Conservation (phyloP, 441 rosid species). For the Croton setiger region DNA sequence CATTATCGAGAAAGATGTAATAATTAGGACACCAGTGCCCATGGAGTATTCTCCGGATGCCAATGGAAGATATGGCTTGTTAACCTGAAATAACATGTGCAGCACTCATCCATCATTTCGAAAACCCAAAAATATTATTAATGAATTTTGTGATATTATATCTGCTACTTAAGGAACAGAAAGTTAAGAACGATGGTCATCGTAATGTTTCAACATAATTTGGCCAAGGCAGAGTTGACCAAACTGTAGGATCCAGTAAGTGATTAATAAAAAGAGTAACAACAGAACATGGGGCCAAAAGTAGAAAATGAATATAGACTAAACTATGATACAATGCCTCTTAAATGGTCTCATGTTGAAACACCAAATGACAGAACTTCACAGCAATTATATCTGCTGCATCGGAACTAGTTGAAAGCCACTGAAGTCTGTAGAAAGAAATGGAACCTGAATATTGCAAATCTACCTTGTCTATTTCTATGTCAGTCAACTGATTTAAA, state of each 20-base stretch:
- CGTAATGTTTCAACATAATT: background rate
- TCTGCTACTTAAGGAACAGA: slow-evolving; percentile 7
- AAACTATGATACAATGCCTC: background rate
- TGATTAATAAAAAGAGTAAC: background rate
- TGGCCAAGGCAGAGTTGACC: background rate
- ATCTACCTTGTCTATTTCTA: slow-evolving; percentile 91
- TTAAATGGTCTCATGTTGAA: background rate
- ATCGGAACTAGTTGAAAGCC: slow-evolving; percentile 1
- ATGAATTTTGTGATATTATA: background rate
- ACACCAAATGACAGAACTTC: background rate
- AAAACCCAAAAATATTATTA: slow-evolving; percentile 2
- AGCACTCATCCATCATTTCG: slow-evolving; percentile 2
- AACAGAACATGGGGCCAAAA: background rate
- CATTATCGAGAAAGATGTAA: slow-evolving; percentile 68
- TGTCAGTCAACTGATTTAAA: slow-evolving; percentile 82
- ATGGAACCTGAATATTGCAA: background rate
- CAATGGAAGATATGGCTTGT: slow-evolving; percentile 94
- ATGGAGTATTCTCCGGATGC: slow-evolving; percentile 91
- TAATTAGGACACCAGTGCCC: slow-evolving; percentile 57
- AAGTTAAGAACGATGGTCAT: slow-evolving; percentile 1
- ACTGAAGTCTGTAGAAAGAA: background rate
- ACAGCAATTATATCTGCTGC: background rate
- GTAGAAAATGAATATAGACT: background rate
- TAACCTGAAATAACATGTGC: slow-evolving; percentile 53
- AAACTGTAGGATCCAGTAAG: background rate